Evolutionary conservation across 345 rosid species (phyloP).

Genomic region (Eucalyptus camaldulensis): DNA sequence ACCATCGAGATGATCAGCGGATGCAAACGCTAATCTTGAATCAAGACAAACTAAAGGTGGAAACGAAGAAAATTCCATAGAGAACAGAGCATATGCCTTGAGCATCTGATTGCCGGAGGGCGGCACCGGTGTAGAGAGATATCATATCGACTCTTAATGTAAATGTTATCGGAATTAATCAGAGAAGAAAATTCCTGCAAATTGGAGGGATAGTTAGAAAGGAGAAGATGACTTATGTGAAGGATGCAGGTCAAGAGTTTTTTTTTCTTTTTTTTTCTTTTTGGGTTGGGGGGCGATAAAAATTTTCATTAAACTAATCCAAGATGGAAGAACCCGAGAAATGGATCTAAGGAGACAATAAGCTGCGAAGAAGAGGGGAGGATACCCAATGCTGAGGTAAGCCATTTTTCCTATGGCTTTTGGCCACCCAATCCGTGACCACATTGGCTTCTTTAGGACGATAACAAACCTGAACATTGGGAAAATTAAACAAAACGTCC

Average conservation of each 20-base stretch:
- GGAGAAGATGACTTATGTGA: neutral
- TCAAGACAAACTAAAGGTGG: neutral
- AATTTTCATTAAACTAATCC: no score
- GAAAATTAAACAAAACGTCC: no score
- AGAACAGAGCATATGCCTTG: neutral
- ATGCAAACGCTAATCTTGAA: neutral
- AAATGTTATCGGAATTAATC: neutral
- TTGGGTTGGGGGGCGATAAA: no score
- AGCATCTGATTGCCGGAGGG: neutral
- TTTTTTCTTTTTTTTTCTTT: no score
- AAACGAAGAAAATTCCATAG: neutral
- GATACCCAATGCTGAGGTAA: no score
- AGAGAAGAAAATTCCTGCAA: neutral
- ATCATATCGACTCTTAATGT: neutral
- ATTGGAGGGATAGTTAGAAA: neutral
- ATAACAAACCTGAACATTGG: no score
- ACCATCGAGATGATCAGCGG: neutral
- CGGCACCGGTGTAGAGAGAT: neutral
- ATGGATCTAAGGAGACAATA: fast-evolving
- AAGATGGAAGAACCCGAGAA: no score
- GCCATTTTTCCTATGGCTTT: no score
- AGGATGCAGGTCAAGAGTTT: neutral
- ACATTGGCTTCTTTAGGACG: no score
- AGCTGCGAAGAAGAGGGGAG: no score
- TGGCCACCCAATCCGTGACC: no score